Evolutionary conservation across 73 alveolate genomes (phyloP), one percentile per base, ranked within the genome.

Genomic region (Tetrahymena thermophila): DNA sequence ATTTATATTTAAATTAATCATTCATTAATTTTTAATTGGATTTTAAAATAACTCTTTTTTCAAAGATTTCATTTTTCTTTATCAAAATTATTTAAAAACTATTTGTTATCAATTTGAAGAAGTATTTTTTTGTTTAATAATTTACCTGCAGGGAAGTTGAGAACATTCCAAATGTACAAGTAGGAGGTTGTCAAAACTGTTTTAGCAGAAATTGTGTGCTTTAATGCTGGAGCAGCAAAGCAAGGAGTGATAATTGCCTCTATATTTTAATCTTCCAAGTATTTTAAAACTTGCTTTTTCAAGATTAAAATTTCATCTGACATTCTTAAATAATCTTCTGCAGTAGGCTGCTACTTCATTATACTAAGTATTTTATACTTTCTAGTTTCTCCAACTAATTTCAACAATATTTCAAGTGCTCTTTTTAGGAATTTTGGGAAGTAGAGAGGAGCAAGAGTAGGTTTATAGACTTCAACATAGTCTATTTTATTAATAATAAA

Each of bases 71-170:
- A n/a, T n/a, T n/a, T n/a, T n/a, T n/a, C n/a, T n/a, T n/a, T n/a
- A n/a, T n/a, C n/a, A n/a, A n/a, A n/a, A n/a, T n/a, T n/a, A n/a
- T n/a, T n/a, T n/a, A n/a, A n/a, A n/a, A n/a, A n/a, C n/a, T n/a
- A n/a, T n/a, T n/a, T n/a, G n/a, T n/a, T n/a, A n/a, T n/a, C n/a
- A n/a, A n/a, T n/a, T n/a, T n/a, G n/a, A n/a, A n/a, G n/a, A n/a
- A n/a, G n/a, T n/a, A n/a, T n/a, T n/a, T n/a, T n/a, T n/a, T n/a
- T n/a, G n/a, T n/a, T n/a, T n/a, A n/a, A n/a, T 56, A 71, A 71
- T 25, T 71, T 44, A 21, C 99, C 99, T 34, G 96, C 38, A 40
- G 98, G 97, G 84, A 85, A 96, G 89, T 94, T 96, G 34, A 97
- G 94, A 56, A 96, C 44, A 58, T 97, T 97, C 98, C 98, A 96